Evolutionary conservation across 495 filamentous ascomycete species (phyloP), one percentile per base, ranked within the genome.

Genomic region (Talaromyces wortmannii): DNA sequence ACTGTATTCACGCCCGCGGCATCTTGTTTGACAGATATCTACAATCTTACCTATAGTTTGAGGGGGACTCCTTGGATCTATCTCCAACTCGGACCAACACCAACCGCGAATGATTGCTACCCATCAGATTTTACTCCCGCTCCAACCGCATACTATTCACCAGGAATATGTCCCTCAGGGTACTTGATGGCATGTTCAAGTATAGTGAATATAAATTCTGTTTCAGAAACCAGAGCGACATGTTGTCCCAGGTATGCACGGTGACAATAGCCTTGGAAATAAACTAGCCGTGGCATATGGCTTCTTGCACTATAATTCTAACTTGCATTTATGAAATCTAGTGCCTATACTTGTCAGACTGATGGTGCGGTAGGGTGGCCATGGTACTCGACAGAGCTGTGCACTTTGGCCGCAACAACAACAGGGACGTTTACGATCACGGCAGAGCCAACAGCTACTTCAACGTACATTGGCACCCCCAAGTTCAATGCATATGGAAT

Each of bases 101-200:
- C 50, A 7, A 45, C 17, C 2, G 11, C 50, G 11, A 18, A 17
- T 30, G 50, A 45, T 43, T 53, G 50, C 33, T 53, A 11, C 31
- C 50, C 50, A 17, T 23, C 50, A 15, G 17, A 45, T 4, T 53
- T 43, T n/a, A 11, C 50, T 40, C 36, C 36, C 8, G 13, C 2
- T 5, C 36, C 36, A 40, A 13, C 36, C 8, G 36, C 36, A 40
- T 64, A 66, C 48, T 64, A 60, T 49, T 58, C 55, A 11, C 64
- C 64, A 5, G 62, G 64, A 0, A 48, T 66, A 53, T 64, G 62
- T 46, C 64, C 64, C 15, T 48, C 36, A 16, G 57, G 64, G 6
- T 66, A 64, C 46, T 60, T 57, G 15, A 46, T 48, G 11, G 62
- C 59, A 16, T 66, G 64, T 50, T 54, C 61, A 31, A 51, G 45